Base-by-base conservation (phyloP, 306 rosid genomes). In the Casuarina equisetifolia region DNA sequence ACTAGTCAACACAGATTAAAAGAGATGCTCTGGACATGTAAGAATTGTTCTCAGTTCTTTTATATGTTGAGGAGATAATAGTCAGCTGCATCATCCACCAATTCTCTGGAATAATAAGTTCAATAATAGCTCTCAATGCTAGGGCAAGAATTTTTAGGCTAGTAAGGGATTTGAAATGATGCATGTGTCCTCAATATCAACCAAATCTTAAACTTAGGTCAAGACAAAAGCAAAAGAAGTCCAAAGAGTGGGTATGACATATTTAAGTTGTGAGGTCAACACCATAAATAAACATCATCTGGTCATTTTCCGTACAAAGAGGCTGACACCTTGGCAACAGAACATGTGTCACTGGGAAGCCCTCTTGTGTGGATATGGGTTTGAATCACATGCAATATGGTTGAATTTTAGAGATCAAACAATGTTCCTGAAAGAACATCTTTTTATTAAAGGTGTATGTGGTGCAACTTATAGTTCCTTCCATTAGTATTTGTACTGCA, bases 401-500 rank as follows among this genome's bases (percentile, higher is more conserved):
- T 66, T 16, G 17, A 16, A 3, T 58, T 15, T 6, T 16, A 66
- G 2, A 6, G 48, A 20, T 35, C 68, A 61, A 61, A 15, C 6
- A 61, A 36, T 10, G 68, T 32, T 32, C 48, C 70, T 40, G 49
- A 25, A 16, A 40, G 25, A 39, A 40, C n/a, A 42, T 64, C 16
- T 63, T 39, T 40, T 48, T 40, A 39, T 64, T 15, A 64, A 70
- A 46, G 39, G 63, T 16, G 63, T 39, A 38, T 46, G 52, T 73
- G 48, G 45, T 82, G 80, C 51, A 72, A 82, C 62, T 66, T 80
- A n/a, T 52, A 80, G 25, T 71, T 78, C 73, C 54, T 78, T 62
- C 38, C 72, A 40, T 78, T 78, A 63, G 45, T 63, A 39, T 50
- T 79, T 79, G 32, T 78, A 42, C 78, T 90, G 76, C 87, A 94